Base-by-base conservation (phyloP, 2,329 filamentous ascomycete genomes). In the Beauveria australis region DNA sequence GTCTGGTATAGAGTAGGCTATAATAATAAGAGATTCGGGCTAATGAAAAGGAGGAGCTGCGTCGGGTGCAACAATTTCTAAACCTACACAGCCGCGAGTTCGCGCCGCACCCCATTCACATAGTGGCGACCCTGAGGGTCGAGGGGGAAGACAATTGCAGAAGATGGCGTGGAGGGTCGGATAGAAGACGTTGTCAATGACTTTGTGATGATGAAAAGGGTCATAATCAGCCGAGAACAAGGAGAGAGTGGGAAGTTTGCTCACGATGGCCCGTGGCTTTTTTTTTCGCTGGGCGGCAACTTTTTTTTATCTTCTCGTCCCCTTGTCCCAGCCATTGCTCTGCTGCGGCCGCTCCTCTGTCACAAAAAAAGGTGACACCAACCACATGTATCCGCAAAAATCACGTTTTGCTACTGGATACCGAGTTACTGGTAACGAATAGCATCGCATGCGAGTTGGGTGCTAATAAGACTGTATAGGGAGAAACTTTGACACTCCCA, bases 381-480 rank as follows among this genome's bases (percentile, higher is more conserved):
- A 44, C 26, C 40, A 37, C 41, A 40, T 8, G 44, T 49, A 24
- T 58, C 55, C 46, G 55, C 55, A 37, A 24, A 48, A 51, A 26
- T 49, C 9, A 49, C 44, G 30, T 49, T 33, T 14, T 41, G 28
- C 16, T n/a, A 57, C 54, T 57, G 54, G 54, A 40, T 57, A 48
- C 55, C 55, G 18, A 14, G 7, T 28, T 16, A 46, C 6, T 49
- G 55, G 55, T 58, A 58, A 43, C 55, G 33, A 58, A 58, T 58
- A 41, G 46, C 33, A 58, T 58, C 44, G 22, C 55, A 12, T n/a
- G 6, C n/a, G 46, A 28, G 30, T 40, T 33, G 28, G 55, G 46
- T 26, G 44, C 44, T 58, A 58, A 58, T 58, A 58, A 58, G 55
- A 58, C 46, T 58, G 28, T 58, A 33, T 58, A 46, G 40, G 41